Evolutionary conservation across 1,139 yeast species (phyloP).

Genomic region (Scheffersomyces cryptocercus): DNA sequence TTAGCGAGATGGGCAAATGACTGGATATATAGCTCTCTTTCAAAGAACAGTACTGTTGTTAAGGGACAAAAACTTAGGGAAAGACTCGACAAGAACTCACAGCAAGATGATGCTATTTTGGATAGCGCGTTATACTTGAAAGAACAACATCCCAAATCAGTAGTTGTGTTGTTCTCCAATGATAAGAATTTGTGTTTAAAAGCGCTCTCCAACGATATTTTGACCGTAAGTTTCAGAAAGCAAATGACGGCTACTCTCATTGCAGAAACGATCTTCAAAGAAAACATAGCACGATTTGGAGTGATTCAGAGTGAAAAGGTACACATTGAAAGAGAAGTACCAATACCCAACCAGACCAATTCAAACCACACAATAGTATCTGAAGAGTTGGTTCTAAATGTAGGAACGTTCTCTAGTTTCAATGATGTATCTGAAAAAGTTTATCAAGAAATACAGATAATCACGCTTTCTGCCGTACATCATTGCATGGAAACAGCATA

Average conservation of each 20-base stretch:
- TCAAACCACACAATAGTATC: too few species aligned
- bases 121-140: conserved; percentile 79
- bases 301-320: too few species aligned
- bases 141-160: conserved; percentile 33
- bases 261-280: conserved; percentile 49
- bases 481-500: conserved; percentile 54
- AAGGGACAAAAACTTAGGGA: conserved; percentile 68
- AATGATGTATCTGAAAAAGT: conserved; percentile 13
- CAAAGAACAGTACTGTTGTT: conserved; percentile 50
- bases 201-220: conserved; percentile 66
- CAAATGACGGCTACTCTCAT: conserved; percentile 64
- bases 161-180: conserved; percentile 71
- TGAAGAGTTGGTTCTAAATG: not conserved
- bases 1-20: conserved; percentile 75
- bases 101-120: conserved; percentile 78
- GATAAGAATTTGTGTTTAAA: conserved; percentile 81
- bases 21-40: conserved; percentile 72
- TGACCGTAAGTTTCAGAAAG: conserved; percentile 64
- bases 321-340: too few species aligned
- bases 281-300: conserved; percentile 31
- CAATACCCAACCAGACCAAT: too few species aligned
- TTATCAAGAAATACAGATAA: conserved; percentile 41
- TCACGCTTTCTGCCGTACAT: conserved; percentile 51
- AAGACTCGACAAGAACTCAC: conserved; percentile 37
- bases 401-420: conserved; percentile 2